Evolutionary conservation across 2,329 filamentous ascomycete species (phyloP).

Genomic region (Corinectria fuckeliana): DNA sequence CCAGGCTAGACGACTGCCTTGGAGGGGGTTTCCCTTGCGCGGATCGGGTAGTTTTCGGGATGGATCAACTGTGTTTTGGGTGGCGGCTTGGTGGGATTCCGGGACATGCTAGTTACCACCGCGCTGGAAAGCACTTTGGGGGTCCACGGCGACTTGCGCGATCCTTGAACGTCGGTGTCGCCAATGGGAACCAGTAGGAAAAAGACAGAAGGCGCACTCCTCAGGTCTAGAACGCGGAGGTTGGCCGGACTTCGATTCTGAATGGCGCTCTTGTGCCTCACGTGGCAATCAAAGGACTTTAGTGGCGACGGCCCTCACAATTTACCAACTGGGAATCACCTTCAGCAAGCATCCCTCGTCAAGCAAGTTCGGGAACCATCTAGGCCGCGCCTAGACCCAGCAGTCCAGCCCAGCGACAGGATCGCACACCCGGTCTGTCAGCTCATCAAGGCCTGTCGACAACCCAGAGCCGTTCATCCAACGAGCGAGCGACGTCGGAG

Average conservation of each 20-base stretch:
- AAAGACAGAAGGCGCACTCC: not conserved
- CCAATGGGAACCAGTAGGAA: conserved; percentile 12
- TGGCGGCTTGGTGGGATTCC: conserved; percentile 23
- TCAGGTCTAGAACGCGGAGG: not conserved
- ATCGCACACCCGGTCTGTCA: not conserved
- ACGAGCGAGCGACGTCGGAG: not conserved
- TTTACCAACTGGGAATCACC: not conserved
- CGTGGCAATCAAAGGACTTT: not conserved
- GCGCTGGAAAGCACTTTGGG: conserved; percentile 34
- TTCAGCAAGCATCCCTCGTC: conserved; percentile 7
- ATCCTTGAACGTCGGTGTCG: not conserved
- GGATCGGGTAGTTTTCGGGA: not conserved
- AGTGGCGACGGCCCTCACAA: not conserved
- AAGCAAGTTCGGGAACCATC: conserved; percentile 2
- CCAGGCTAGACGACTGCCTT: not conserved
- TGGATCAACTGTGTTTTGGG: conserved; percentile 12
- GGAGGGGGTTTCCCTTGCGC: not conserved
- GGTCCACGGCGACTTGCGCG: conserved; percentile 22
- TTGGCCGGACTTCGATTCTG: not conserved
- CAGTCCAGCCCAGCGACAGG: not conserved
- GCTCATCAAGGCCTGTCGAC: not conserved
- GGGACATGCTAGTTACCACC: conserved; percentile 35
- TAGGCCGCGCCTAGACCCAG: not conserved
- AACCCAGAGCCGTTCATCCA: not conserved
- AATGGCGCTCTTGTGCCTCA: not conserved